Percentiles rank a stretch among this genome's conserved stretches.
phyloP scores from a whole-genome alignment of 345 rosid genomes.

The Syzygium aqueum region DNA sequence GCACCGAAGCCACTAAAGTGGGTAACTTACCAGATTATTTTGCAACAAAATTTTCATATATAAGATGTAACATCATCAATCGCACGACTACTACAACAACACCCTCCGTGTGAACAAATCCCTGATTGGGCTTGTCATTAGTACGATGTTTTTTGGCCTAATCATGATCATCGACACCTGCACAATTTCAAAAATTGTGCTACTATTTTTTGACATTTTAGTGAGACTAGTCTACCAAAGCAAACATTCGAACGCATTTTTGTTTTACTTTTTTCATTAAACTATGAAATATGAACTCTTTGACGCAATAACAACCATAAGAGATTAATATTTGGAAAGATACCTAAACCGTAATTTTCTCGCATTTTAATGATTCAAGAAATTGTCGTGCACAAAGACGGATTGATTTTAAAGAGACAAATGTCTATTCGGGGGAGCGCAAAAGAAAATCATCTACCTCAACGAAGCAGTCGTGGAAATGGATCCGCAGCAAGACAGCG shows the following conservation, averaged over 20 bases:
- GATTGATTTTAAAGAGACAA: background rate
- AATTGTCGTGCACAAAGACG: background rate
- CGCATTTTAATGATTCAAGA: background rate
- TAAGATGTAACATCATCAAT: background rate
- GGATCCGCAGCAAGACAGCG: conserved; percentile 56
- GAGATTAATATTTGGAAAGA: too few species aligned
- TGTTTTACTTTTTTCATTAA: background rate
- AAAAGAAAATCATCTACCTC: conserved; percentile 16
- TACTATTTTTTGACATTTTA: background rate
- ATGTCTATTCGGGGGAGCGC: background rate
- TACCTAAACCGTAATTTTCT: background rate
- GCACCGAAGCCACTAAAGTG: background rate
- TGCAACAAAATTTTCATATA: background rate
- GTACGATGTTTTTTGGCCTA: background rate
- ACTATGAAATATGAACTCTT: too few species aligned
- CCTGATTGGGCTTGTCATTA: background rate
- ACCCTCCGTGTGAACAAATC: background rate
- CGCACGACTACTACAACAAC: background rate
- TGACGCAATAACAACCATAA: too few species aligned
- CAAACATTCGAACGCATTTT: background rate
- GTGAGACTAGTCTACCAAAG: background rate
- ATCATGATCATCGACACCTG: background rate
- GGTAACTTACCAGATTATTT: background rate
- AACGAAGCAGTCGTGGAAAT: conserved; percentile 83
- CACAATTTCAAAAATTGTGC: background rate